Evolutionary conservation across 2,329 filamentous ascomycete species (phyloP).

Genomic region (Sarocladiaceae sp.): DNA sequence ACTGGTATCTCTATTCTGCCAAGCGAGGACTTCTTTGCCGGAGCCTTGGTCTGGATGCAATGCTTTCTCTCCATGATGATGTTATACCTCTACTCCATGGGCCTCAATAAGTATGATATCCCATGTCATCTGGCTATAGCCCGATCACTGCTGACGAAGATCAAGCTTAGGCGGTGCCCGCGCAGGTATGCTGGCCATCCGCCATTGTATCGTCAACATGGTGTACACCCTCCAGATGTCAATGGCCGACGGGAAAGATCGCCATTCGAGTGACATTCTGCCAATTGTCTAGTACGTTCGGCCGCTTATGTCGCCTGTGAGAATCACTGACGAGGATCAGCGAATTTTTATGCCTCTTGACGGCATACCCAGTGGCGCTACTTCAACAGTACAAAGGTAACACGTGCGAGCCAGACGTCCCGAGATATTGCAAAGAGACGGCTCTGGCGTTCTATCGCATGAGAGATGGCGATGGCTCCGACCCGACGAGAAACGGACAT

Average conservation of each 20-base stretch:
- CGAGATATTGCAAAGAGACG: constrained; percentile 17
- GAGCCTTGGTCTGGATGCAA: too few relatives aligned
- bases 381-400: constrained; percentile 18
- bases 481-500: too few relatives aligned
- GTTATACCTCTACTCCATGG: too few relatives aligned
- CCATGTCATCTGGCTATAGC: too few relatives aligned
- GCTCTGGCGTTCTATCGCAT: constrained; percentile 15
- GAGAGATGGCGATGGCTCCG: constrained; percentile 8
- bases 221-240: constrained; percentile 19
- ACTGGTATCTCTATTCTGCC: not conserved
- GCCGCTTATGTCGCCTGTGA: not conserved
- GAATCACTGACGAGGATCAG: constrained; percentile 14
- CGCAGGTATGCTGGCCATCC: constrained; percentile 12
- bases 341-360: constrained; percentile 20
- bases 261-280: constrained; percentile 14
- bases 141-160: too few relatives aligned
- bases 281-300: constrained; percentile 17
- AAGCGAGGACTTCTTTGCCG: too few relatives aligned
- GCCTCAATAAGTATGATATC: too few relatives aligned
- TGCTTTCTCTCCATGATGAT: too few relatives aligned
- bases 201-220: constrained; percentile 13
- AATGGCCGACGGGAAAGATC: not conserved
- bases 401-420: constrained; percentile 18
- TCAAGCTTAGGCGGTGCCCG: constrained; percentile 14
- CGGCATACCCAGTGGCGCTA: constrained; percentile 20